Conservation (phyloP, 108 stramenopile genomes). For the Seminavis robusta region DNA sequence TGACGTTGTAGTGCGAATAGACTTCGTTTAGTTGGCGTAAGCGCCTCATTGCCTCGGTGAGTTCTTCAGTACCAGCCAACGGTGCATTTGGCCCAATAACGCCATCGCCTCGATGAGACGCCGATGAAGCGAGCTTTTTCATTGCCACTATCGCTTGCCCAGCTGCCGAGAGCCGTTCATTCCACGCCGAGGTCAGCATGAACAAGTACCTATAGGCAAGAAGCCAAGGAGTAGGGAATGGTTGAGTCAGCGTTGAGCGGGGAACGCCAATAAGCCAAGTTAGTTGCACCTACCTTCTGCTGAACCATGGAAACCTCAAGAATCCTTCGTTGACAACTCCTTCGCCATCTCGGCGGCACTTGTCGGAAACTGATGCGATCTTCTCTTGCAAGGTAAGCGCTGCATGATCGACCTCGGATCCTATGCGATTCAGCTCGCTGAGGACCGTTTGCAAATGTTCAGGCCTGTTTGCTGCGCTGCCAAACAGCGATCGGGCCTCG, state of each 20-base stretch:
- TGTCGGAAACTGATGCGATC: conserved; percentile 73
- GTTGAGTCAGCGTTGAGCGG: conserved; percentile 33
- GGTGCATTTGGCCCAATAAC: conserved; percentile 52
- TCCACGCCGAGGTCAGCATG: conserved; percentile 84
- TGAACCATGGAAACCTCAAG: conserved; percentile 54
- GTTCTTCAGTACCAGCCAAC: conserved; percentile 61
- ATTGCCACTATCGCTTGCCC: conserved; percentile 84
- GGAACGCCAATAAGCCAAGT: conserved; percentile 5
- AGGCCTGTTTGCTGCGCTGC: conserved; percentile 58
- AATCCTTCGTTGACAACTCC: conserved; percentile 34
- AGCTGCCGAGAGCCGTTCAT: conserved; percentile 79
- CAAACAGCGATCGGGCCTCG: conserved; percentile 74
- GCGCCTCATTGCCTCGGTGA: conserved; percentile 72
- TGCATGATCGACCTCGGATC: conserved; percentile 79
- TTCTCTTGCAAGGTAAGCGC: conserved; percentile 82
- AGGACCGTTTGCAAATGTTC: conserved; percentile 83
- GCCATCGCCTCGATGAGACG: conserved; percentile 20
- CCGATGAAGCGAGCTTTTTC: conserved; percentile 65
- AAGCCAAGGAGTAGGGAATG: conserved; percentile 57
- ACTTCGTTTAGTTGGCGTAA: conserved; percentile 75
- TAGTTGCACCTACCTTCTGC: too few species aligned
- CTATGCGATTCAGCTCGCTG: conserved; percentile 69
- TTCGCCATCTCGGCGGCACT: conserved; percentile 28
- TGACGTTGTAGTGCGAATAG: conserved; percentile 69
- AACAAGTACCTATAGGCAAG: conserved; percentile 76